These are phyloP conservation scores for Acacia melanoxylon DNA, from an alignment of 306 rosid genomes.

Conservation along the genomic window DNA sequence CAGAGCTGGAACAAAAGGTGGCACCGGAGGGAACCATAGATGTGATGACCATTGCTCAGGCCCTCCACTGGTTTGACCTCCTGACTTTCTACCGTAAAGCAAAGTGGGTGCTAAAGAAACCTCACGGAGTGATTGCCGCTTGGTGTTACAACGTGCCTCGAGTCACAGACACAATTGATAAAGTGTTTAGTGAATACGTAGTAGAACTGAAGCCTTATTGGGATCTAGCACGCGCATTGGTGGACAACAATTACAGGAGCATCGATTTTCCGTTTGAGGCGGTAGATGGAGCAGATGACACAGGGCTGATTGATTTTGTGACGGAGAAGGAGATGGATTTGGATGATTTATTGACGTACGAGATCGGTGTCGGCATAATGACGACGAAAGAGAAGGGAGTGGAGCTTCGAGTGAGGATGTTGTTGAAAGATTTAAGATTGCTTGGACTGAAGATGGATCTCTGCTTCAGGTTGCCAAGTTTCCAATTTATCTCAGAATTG, in stretches of 20 bases:
- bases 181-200: constrained; percentile 34
- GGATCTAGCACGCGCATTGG: constrained; percentile 52
- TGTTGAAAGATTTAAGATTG: constrained; percentile 45
- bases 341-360: constrained; percentile 49
- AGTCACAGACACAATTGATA: constrained; percentile 40
- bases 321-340: constrained; percentile 51
- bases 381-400: constrained; percentile 66
- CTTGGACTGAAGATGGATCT: constrained; percentile 58
- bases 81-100: too few species aligned
- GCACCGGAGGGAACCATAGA: too few species aligned
- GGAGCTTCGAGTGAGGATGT: constrained; percentile 55
- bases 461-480: constrained; percentile 45
- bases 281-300: constrained; percentile 53
- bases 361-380: constrained; percentile 79
- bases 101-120: too few species aligned
- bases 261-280: constrained; percentile 79
- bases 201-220: constrained; percentile 40
- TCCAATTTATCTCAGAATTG: constrained; percentile 68
- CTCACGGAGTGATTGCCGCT: too few species aligned
- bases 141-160: constrained; percentile 59
- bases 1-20: too few species aligned
- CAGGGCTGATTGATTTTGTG: constrained; percentile 70
- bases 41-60: too few species aligned
- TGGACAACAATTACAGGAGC: constrained; percentile 48
- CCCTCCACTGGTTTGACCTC: too few species aligned